These are phyloP conservation scores for Heliamphora exappendiculata DNA, from an alignment of 148 eudicot genomes.

Conservation along the genomic window DNA sequence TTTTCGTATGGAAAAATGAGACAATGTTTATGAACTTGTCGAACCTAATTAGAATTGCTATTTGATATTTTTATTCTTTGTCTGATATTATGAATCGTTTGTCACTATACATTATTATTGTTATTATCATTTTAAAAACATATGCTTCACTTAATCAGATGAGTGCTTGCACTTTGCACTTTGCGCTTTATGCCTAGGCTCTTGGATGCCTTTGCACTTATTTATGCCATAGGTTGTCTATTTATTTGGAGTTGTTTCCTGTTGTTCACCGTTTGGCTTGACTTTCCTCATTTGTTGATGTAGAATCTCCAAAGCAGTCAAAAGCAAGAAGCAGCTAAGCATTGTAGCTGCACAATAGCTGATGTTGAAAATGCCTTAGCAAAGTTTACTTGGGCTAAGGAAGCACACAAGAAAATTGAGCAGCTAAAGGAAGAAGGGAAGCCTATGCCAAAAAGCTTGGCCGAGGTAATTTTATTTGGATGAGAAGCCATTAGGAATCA, in stretches of 20 bases:
- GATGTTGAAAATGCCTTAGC: constrained; percentile 35
- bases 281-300: constrained; percentile 20
- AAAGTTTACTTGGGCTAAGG: constrained; percentile 74
- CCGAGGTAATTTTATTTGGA: constrained; percentile 46
- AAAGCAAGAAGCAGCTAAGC: constrained; percentile 80
- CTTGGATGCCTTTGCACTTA: too few species aligned
- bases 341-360: constrained; percentile 62
- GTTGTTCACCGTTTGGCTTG: not conserved
- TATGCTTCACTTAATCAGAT: too few species aligned
- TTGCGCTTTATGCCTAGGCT: too few species aligned
- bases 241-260: not conserved
- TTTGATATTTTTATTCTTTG: too few species aligned
- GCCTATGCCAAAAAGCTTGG: constrained; percentile 67
- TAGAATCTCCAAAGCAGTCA: constrained; percentile 67
- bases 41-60: too few species aligned
- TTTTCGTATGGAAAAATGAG: too few species aligned
- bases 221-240: not conserved
- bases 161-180: too few species aligned
- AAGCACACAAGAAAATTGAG: constrained; percentile 66
- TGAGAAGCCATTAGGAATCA: not conserved
- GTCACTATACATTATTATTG: too few species aligned
- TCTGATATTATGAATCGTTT: too few species aligned
- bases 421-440: constrained; percentile 83
- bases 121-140: too few species aligned
- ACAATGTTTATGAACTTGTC: too few species aligned